Conservation (phyloP, 352 stramenopile genomes). For the Pythium monospermum region DNA sequence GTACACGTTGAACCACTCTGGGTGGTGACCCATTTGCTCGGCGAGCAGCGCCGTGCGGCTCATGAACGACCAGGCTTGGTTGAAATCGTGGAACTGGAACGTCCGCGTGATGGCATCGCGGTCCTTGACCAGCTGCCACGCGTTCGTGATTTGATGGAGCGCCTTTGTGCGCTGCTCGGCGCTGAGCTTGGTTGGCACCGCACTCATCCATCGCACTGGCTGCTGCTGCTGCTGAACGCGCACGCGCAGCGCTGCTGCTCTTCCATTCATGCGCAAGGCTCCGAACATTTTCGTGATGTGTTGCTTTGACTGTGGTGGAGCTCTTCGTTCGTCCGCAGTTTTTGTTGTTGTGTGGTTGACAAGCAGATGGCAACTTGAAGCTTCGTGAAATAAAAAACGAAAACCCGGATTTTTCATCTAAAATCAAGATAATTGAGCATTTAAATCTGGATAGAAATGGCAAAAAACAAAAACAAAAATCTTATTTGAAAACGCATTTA, state of each 20-base stretch:
- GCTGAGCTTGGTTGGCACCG: slow-evolving; percentile 41
- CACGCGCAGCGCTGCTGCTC: no score
- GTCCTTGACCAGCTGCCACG: slow-evolving; percentile 44
- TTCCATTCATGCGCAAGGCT: neutral
- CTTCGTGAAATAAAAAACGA: neutral
- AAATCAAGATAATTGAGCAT: neutral
- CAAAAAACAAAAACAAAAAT: no score
- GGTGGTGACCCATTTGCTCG: slow-evolving; percentile 95
- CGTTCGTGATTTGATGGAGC: slow-evolving; percentile 38
- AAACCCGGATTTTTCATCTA: neutral
- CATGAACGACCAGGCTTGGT: slow-evolving; percentile 81
- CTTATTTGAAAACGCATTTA: no score
- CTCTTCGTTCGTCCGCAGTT: slow-evolving; percentile 1
- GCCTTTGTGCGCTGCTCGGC: slow-evolving; percentile 34
- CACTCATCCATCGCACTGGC: slow-evolving; percentile 21
- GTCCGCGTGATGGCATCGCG: slow-evolving; percentile 80
- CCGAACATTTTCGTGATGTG: neutral
- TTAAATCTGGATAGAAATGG: neutral
- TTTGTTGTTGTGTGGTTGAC: neutral
- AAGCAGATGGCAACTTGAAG: slow-evolving; percentile 1
- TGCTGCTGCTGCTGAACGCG: slow-evolving; percentile 1
- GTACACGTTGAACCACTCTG: slow-evolving; percentile 99
- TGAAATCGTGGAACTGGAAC: slow-evolving; percentile 86
- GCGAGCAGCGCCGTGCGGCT: slow-evolving; percentile 59
- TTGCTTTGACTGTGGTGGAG: no score